phyloP scores from a whole-genome alignment of 2,329 filamentous ascomycete species.

The Aureobasidium pullulans region DNA sequence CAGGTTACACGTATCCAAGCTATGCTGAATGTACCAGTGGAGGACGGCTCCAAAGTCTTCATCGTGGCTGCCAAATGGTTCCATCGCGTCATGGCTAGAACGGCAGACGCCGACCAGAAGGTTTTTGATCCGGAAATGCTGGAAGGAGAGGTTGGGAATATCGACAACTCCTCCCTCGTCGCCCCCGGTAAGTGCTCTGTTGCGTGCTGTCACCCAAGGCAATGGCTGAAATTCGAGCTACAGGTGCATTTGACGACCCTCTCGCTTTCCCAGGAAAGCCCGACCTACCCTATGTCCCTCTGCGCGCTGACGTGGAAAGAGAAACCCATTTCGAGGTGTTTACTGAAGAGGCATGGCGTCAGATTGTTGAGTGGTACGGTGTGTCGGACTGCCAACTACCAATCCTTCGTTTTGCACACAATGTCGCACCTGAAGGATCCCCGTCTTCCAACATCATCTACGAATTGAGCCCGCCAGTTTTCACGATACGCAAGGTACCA shows the following conservation, averaged over 20 bases:
- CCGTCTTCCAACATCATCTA: constrained; percentile 59
- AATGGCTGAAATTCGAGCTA: background rate
- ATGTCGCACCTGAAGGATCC: constrained; percentile 57
- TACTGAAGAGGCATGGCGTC: constrained; percentile 71
- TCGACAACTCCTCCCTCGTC: constrained; percentile 83
- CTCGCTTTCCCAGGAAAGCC: constrained; percentile 19
- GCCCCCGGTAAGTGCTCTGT: constrained; percentile 15
- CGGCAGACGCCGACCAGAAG: constrained; percentile 49
- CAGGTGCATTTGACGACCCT: constrained; percentile 22
- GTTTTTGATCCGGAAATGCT: constrained; percentile 52
- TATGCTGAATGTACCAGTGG: constrained; percentile 48
- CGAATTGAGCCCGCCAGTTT: constrained; percentile 77
- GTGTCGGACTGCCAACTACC: constrained; percentile 60
- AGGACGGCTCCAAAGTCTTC: constrained; percentile 68
- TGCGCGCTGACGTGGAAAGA: constrained; percentile 59
- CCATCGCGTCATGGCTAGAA: constrained; percentile 60
- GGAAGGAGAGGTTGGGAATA: constrained; percentile 63
- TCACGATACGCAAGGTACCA: constrained; percentile 70
- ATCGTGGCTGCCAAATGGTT: constrained; percentile 78
- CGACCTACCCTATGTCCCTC: constrained; percentile 53
- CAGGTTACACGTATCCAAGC: constrained; percentile 69
- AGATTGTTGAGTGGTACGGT: constrained; percentile 77
- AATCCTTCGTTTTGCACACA: constrained; percentile 69
- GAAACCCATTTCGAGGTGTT: constrained; percentile 70
- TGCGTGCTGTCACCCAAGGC: background rate